Base-by-base conservation (phyloP, 1,284 basidiomycete species). In the Papiliotrema fonsecae region DNA sequence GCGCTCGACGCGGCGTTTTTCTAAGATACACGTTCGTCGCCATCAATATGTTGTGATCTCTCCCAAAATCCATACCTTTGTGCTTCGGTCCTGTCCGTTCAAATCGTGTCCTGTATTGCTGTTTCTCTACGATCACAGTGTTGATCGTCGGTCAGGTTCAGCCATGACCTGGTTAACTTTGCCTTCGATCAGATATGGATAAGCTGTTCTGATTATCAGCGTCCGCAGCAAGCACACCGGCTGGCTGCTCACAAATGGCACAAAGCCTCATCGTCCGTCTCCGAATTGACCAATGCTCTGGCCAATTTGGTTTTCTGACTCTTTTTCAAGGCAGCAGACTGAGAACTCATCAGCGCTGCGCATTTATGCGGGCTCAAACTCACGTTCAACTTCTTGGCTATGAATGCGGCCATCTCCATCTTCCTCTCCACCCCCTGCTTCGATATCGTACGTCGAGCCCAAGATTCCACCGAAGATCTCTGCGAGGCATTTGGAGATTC, bases 301-400 rank as follows among this genome's bases (percentile, higher is more conserved):
- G 40, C 40, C 11, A 42, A 9, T 35, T 42, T 48, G 13, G 36
- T 16, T 26, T 48, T 48, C n/a, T 42, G 6, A 25, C 40, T 41
- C 16, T 26, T 11, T 34, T 55, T 55, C 14, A 42, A 26, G 30
- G 27, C 4, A 3, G 7, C 21, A 31, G 36, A 36, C 21, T 16
- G 19, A 18, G 34, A 9, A 18, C 13, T 21, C 19, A 45, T 50
- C 28, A 41, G 19, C 30, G 35, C 27, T 38, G 2, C 6, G 13
- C 22, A 2, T 6, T 19, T 5, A 30, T 22, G n/a, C n/a, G n/a
- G n/a, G n/a, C n/a, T n/a, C n/a, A n/a, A 18, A 51, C 58, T 57
- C 46, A 61, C 62, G 21, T 53, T 39, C 13, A 62, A 21, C 25
- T 49, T 43, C 52, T 54, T 59, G 2, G 47, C 43, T 7, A 64